phyloP scores from a whole-genome alignment of 2,329 filamentous ascomycete genomes.

The Colletotrichum tanaceti region DNA sequence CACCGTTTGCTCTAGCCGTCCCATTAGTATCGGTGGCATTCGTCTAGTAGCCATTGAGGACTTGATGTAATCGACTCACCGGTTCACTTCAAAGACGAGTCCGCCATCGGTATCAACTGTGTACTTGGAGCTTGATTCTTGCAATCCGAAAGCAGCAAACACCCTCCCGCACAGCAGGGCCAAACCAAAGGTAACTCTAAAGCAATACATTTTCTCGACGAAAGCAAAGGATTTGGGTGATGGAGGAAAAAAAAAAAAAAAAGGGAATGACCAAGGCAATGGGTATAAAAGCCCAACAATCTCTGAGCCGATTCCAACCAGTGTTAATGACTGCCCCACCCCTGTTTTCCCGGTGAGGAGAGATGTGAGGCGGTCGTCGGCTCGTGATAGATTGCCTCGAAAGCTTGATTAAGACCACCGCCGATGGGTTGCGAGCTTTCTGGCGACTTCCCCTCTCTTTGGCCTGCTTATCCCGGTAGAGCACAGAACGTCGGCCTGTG shows the following conservation, averaged over 20 bases:
- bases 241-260: no score
- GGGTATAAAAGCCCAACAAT: no score
- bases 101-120: conserved; percentile 45
- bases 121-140: conserved; percentile 35
- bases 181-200: background rate
- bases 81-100: conserved; percentile 44
- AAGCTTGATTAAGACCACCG: background rate
- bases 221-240: background rate
- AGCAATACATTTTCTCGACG: conserved; percentile 3
- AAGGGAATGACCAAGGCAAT: background rate
- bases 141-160: conserved; percentile 36
- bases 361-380: background rate
- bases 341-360: background rate
- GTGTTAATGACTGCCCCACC: background rate
- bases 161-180: conserved; percentile 2
- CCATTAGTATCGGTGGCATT: conserved; percentile 34
- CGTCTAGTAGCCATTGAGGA: background rate
- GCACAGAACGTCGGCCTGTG: background rate
- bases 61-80: conserved; percentile 22
- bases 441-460: conserved; percentile 13
- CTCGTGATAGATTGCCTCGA: background rate
- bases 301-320: background rate
- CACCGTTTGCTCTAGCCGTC: conserved; percentile 65
- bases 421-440: background rate
- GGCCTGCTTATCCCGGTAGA: conserved; percentile 1